Evolutionary conservation across 1,284 basidiomycete species (phyloP), one percentile per base, ranked within the genome.

Genomic region (Ceratobasidium sp.): DNA sequence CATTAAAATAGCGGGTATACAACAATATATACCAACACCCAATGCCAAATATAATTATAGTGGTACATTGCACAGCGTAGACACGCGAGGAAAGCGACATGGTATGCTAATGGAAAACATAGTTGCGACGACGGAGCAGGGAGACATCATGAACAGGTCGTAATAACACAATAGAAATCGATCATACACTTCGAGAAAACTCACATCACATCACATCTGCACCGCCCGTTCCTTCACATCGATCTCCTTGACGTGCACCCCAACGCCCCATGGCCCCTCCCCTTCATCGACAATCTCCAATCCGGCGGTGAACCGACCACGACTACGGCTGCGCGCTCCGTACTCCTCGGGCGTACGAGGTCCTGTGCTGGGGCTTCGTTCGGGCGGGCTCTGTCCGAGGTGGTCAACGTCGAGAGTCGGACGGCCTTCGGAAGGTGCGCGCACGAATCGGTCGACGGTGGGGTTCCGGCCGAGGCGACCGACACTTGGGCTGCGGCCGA

Each of bases 311-410:
- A 69, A 69, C 9, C 66, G 66, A 6, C 66, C 66, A 8, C 66
- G 66, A 17, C 53, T 56, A 6, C 66, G 66, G 19, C 66, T 69
- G 14, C 66, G 69, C 17, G 69, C 45, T 7, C 59, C 69, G 22
- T 44, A 36, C 47, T 72, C 69, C n/a, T 72, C 69, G 29, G 69
- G 69, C 44, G 69, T 60, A 17, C 54, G 69, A 17, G 69, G 69
- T 27, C 69, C 69, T 2, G 36, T 31, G 45, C 69, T 72, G 15
- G 69, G 57, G 45, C 62, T 64, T 9, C 19, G 62, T 11, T 59
- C 56, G 11, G 62, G 62, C 15, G 56, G 69, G 19, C 54, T 72
- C 22, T 27, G 33, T 15, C 51, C 66, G 2, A 57, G 66, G 8
- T n/a, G 66, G 33, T 69, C 53, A 11, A 57, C 66, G 24, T 57